Evolutionary conservation across 2,329 filamentous ascomycete genomes (phyloP), one percentile per base, ranked within the genome.

Genomic region (Colletotrichum cuscutae): DNA sequence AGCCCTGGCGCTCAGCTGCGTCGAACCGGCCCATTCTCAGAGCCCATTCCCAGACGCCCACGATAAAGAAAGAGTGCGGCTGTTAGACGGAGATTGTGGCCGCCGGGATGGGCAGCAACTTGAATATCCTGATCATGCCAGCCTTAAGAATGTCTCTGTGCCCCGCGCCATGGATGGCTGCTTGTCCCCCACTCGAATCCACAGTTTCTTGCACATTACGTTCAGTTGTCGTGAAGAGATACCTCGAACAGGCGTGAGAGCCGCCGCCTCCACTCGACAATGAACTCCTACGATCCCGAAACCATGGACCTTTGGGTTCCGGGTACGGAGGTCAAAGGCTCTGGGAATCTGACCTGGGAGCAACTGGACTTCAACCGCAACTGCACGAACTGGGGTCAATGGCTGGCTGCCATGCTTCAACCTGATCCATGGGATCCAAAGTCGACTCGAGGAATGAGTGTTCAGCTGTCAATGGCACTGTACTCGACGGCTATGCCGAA

Each of bases 1-100:
- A 73, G 66, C 70, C 61, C 37, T 26, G n/a, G n/a, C 19, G 66
- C 37, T 73, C 71, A 73, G 71, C 71, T 65, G 46, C 28, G 26
- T 52, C 26, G 35, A 13, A 7, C 28, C 70, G 42, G 26, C 24
- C 24, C 9, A 46, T 26, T 6, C 19, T 11, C 5, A 7, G 26
- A 62, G 35, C n/a, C n/a, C 4, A 32, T 15, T 28, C 42, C 15
- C 11, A 32, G 53, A 19, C 30, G 30, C 35, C 22, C 19, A 28
- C 6, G 46, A 57, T 9, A 54, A 49, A 35, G 35, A 64, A 8
- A 63, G 30, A 13, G 24, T 63, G 65, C 56, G 66, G 66, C 60
- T 61, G 71, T n/a, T 24, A 9, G 12, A 12, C 54, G 12, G 56
- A 11, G 19, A 60, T 59, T 35, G 13, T 54, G 64, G 35, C 19